phyloP scores from a whole-genome alignment of 73 alveolate genomes.

The Urostyla sp. region DNA sequence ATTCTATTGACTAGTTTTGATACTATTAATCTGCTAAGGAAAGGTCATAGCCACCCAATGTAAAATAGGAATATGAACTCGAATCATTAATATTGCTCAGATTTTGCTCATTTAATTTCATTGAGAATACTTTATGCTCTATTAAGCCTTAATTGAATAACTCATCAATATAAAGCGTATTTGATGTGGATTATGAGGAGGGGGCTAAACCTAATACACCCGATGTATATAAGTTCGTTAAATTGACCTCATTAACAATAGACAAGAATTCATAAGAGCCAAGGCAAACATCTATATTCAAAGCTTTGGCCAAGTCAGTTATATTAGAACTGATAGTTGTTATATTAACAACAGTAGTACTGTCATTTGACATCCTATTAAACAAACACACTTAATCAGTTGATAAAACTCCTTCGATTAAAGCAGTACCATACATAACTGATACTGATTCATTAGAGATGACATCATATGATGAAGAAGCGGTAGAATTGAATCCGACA shows the following conservation, averaged over 20 bases:
- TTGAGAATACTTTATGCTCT: slow-evolving; percentile 25
- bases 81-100: not conserved
- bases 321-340: too few species aligned
- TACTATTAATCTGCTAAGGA: not conserved
- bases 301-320: too few species aligned
- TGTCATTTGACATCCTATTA: too few species aligned
- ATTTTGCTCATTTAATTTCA: slow-evolving; percentile 24
- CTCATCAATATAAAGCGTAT: slow-evolving; percentile 24
- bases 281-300: not conserved
- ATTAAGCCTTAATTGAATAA: slow-evolving; percentile 4
- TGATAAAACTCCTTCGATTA: slow-evolving; percentile 14
- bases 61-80: not conserved
- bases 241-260: not conserved
- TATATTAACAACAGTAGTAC: too few species aligned
- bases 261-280: not conserved
- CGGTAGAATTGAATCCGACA: slow-evolving; percentile 3
- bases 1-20: not conserved
- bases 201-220: slow-evolving; percentile 66
- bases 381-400: slow-evolving; percentile 25
- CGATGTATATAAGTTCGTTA: slow-evolving; percentile 13
- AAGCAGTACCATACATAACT: slow-evolving; percentile 19
- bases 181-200: slow-evolving; percentile 6
- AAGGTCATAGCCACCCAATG: slow-evolving; percentile 32
- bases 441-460: not conserved
- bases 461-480: not conserved